Conservation (phyloP, 768 basidiomycete species). For the Tricholomella constricta region DNA sequence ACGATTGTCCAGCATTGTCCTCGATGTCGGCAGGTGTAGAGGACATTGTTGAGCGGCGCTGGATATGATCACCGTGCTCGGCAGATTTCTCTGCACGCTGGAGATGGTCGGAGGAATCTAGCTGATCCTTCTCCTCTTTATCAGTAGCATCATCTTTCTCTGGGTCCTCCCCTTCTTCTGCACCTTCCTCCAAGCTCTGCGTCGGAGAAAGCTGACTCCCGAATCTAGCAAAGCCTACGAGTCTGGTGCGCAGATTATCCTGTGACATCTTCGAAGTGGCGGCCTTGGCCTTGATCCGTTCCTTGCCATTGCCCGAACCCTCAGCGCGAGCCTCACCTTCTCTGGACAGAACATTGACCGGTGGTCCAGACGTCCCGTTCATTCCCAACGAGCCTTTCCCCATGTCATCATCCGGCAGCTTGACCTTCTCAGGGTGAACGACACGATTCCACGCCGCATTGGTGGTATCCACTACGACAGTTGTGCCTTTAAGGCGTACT, state of each 20-base stretch:
- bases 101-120: not conserved
- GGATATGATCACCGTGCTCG: not conserved
- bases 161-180: slow-evolving; percentile 22
- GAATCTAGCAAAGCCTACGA: slow-evolving; percentile 56
- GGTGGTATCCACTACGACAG: slow-evolving; percentile 51
- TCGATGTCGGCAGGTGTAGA: slow-evolving; percentile 23
- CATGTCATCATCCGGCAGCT: slow-evolving; percentile 35
- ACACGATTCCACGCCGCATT: slow-evolving; percentile 44
- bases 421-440: slow-evolving; percentile 10
- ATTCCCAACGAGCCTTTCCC: slow-evolving; percentile 35
- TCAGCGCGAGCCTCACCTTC: slow-evolving; percentile 33
- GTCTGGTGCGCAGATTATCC: slow-evolving; percentile 44
- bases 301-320: too few relatives aligned
- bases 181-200: slow-evolving; percentile 19
- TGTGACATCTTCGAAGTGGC: not conserved
- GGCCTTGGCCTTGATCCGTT: slow-evolving; percentile 15
- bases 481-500: slow-evolving; percentile 10
- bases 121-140: slow-evolving; percentile 14
- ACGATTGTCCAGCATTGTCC: slow-evolving; percentile 10
- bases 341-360: not conserved
- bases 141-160: slow-evolving; percentile 6
- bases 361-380: slow-evolving; percentile 25
- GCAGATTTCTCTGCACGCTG: not conserved
- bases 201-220: slow-evolving; percentile 38
- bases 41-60: not conserved